Evolutionary conservation across 345 rosid species (phyloP), one percentile per base, ranked within the genome.

Genomic region (Corchorus capsularis): DNA sequence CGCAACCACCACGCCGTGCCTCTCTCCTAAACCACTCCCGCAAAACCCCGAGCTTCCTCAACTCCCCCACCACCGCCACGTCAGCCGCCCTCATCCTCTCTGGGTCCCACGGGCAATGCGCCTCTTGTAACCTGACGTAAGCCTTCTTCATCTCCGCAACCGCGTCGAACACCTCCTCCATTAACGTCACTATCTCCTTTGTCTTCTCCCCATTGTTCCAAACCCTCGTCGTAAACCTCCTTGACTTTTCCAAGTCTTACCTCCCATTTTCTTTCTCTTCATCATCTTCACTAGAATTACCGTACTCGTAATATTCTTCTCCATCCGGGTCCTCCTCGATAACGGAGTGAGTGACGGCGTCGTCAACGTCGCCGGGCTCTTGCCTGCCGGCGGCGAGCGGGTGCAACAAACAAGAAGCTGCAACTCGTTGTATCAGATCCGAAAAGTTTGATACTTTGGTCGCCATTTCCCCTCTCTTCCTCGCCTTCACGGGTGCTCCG

Each of bases 51-150:
- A 95, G 67, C 89, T 82, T 89, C 84, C 92, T 85, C 76, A 95
- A 74, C 88, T 92, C 97, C 56, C 87, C 91, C 59, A 92, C 94
- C 84, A 93, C 90, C 47, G 92, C 91, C 78, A 87, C 79, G 60
- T 95, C 99, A 41, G 99, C 97, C 35, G 71, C 88, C 79, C 94
- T 83, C 91, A 95, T 92, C 83, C 87, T 87, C 84, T 92, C 97
- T 43, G 93, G 96, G 79, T 95, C 97, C 99, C 99, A 95, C 37
- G 99, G 99, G 17, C 89, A 87, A 75, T 95, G 99, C 37, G 99
- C 99, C 59, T 95, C 99, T 65, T 95, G 98, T 27, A 93, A 77
- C 69, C 77, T 77, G 41, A 83, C 88, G 79, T 92, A 93, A 53
- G 97, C 98, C 71, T 82, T 88, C 87, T 93, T 93, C 88, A 92